Evolutionary conservation across 2,329 filamentous ascomycete species (phyloP).

Genomic region (Hirsutella thompsonii): DNA sequence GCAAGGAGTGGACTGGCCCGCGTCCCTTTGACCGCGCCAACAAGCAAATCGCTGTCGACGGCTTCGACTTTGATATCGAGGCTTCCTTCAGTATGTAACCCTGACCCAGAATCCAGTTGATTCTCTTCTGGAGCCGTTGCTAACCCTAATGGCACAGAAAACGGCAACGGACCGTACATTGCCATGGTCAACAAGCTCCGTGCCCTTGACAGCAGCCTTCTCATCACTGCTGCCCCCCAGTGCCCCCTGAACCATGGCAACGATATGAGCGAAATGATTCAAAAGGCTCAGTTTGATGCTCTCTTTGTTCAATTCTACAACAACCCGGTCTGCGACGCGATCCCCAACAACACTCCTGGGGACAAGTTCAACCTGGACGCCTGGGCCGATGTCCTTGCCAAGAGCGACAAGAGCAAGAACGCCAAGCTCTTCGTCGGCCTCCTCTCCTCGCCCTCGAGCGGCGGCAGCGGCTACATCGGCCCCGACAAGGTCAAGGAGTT

Average conservation of each 20-base stretch:
- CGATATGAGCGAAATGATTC: slow-evolving; percentile 24
- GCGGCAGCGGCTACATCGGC: slow-evolving; percentile 20
- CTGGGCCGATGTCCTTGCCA: slow-evolving; percentile 23
- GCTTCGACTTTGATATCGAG: slow-evolving; percentile 31
- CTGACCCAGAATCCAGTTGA: slow-evolving; percentile 2
- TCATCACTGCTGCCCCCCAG: slow-evolving; percentile 32
- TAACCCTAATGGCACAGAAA: background rate
- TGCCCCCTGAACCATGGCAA: slow-evolving; percentile 19
- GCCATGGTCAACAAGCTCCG: slow-evolving; percentile 24
- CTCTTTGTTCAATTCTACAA: slow-evolving; percentile 38
- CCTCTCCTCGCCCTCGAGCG: slow-evolving; percentile 16
- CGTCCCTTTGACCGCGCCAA: slow-evolving; percentile 23
- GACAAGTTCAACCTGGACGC: slow-evolving; percentile 28
- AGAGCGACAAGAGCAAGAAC: slow-evolving; percentile 20
- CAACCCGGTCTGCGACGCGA: slow-evolving; percentile 25
- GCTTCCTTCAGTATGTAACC: slow-evolving; percentile 12
- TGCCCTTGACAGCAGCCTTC: slow-evolving; percentile 13
- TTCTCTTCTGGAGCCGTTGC: background rate
- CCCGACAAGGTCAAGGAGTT: slow-evolving; percentile 20
- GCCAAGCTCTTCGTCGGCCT: slow-evolving; percentile 34
- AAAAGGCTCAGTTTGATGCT: slow-evolving; percentile 25
- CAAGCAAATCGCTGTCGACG: slow-evolving; percentile 20
- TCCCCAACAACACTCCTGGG: slow-evolving; percentile 14
- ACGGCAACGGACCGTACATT: slow-evolving; percentile 23
- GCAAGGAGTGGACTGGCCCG: slow-evolving; percentile 17